Evolutionary conservation across 2,329 filamentous ascomycete genomes (phyloP), one percentile per base, ranked within the genome.

Genomic region (Microthyrium microscopicum): DNA sequence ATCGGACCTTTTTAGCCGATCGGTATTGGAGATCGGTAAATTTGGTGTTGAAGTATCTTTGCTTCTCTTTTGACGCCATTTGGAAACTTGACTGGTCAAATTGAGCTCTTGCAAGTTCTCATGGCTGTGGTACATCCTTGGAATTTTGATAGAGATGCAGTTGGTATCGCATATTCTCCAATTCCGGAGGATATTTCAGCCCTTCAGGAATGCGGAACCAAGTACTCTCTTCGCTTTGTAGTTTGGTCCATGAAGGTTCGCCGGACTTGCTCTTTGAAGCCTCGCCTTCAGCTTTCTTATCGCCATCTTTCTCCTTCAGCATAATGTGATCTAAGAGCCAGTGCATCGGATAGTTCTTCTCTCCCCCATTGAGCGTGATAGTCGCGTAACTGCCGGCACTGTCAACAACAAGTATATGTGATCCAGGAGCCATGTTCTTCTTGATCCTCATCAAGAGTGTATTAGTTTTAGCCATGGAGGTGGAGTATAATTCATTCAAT

Each of bases 131-230:
- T n/a, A n/a, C n/a, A n/a, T n/a, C n/a, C n/a, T n/a, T n/a, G n/a
- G n/a, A n/a, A n/a, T n/a, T 55, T 35, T 57, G 54, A 48, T 93
- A 95, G 12, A 94, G 50, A 58, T 94, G 84, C 45, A 93, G 64
- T 55, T 95, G 87, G 54, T 87, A 93, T 29, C 85, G 73, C 85
- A 94, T 93, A 50, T 94, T 82, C 58, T 95, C 87, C 49, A 95
- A 57, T 33, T 74, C 68, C 45, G 94, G 83, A 5, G 84, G 78
- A 56, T 94, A 95, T 26, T 64, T 61, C 42, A 94, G 55, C 12
- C 43, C 49, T n/a, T 49, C 45, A 5, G 53, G 50, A 22, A 93
- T 56, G 27, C 87, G 70, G 56, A 87, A 94, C 87, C 87, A 95
- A 35, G 70, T 58, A 3, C 80, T 84, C 30, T 92, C 82, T 39